Evolutionary conservation across 768 basidiomycete species (phyloP).

Genomic region (Boletus insuetus): DNA sequence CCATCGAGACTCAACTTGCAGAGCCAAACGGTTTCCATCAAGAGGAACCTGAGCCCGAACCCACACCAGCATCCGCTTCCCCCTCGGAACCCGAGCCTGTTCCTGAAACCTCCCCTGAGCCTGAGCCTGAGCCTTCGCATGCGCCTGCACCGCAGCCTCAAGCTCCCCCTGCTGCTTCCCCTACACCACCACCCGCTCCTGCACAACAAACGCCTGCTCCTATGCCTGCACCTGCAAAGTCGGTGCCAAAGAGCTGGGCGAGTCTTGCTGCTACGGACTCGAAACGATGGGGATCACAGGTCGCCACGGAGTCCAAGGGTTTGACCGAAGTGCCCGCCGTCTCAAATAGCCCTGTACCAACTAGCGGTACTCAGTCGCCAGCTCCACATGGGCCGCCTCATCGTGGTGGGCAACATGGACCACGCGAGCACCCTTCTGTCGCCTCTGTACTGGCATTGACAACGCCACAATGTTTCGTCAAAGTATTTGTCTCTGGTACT

Average conservation of each 20-base stretch:
- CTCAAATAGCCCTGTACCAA: slow-evolving; percentile 40
- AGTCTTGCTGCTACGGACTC: slow-evolving; percentile 81
- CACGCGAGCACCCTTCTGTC: slow-evolving; percentile 43
- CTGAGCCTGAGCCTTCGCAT: slow-evolving; percentile 17
- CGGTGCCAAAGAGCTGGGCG: slow-evolving; percentile 83
- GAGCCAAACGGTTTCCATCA: slow-evolving; percentile 42
- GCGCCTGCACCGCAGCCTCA: slow-evolving; percentile 23
- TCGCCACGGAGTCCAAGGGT: slow-evolving; percentile 75
- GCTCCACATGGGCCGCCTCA: slow-evolving; percentile 32
- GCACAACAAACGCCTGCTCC: slow-evolving; percentile 29
- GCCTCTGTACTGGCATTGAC: slow-evolving; percentile 61
- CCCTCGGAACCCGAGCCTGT: slow-evolving; percentile 26
- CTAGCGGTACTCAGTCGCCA: slow-evolving; percentile 37
- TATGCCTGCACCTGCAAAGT: slow-evolving; percentile 36
- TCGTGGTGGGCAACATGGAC: slow-evolving; percentile 33
- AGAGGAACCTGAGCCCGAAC: slow-evolving; percentile 34
- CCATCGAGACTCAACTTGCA: slow-evolving; percentile 39
- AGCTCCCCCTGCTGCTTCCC: slow-evolving; percentile 18
- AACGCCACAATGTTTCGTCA: slow-evolving; percentile 87
- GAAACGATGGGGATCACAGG: slow-evolving; percentile 82
- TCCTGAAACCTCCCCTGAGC: slow-evolving; percentile 19
- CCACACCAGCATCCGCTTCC: slow-evolving; percentile 23
- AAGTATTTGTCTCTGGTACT: slow-evolving; percentile 46
- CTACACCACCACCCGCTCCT: slow-evolving; percentile 31
- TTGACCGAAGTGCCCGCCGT: slow-evolving; percentile 59